Base-by-base conservation (phyloP, 2,329 filamentous ascomycete species). In the Lizonia empirigonia region DNA sequence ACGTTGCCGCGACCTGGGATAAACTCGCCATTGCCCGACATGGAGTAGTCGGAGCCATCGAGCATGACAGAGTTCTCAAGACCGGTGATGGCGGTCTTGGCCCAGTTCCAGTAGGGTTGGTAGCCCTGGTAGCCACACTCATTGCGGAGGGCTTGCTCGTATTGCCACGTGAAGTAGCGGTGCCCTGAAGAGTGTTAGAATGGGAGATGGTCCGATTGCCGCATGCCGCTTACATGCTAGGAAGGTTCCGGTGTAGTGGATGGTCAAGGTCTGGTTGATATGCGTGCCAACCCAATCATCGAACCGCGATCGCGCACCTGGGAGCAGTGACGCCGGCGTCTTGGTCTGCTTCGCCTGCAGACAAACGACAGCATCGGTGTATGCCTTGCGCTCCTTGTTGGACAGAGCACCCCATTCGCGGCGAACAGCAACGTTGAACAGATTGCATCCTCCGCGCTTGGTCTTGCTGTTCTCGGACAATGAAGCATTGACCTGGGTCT, bases 41-140 rank as follows among this genome's bases (percentile, higher is more conserved):
- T 67, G 13, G 75, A 71, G 45, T 75, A 78, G 20, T 74, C 76
- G 45, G 77, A 79, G 41, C 83, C 82, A 57, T 83, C 80, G 55
- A 85, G 84, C 44, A 85, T 65, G 12, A 80, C 76, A 1, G 80
- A 77, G 18, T 75, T 73, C 56, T 63, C 53, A 1, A 71, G 68
- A 37, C 83, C 77, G 5, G 71, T 58, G 2, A 74, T 9, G 72
- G 76, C 72, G 60, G 77, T 78, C 44, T 76, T 74, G 2, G 76
- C 75, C 79, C 80, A 84, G 64, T 83, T 77, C 74, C 78, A 80
- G 69, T 82, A 82, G 1, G 75, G 76, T 35, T 73, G 69, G 39
- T 69, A 66, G 40, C 72, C 74, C 3, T 59, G 67, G 58, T 75
- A 78, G 35, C 73, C 74, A 45, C 76, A 78, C 42, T 77, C 75